Percentiles rank a stretch among this genome's conserved stretches.
These are phyloP conservation scores for Aethionema arabicum DNA, from an alignment of 345 rosid genomes.

Conservation along the genomic window DNA sequence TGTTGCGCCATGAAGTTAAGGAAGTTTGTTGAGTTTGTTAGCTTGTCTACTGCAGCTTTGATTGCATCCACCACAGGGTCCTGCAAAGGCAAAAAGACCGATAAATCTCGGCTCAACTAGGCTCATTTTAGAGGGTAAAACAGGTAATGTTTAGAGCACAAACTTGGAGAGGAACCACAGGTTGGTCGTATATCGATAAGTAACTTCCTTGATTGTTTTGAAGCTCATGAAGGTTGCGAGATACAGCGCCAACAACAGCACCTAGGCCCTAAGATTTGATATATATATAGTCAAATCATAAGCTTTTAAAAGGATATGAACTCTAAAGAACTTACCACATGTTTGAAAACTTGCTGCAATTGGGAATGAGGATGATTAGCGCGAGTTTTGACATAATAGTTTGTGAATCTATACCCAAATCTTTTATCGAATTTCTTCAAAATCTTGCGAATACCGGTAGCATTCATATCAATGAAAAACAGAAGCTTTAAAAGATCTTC, in stretches of 20 bases:
- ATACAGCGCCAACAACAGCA: conserved; percentile 95
- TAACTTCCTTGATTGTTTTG: conserved; percentile 91
- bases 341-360: conserved; percentile 93
- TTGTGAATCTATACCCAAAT: conserved; percentile 80
- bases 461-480: conserved; percentile 74
- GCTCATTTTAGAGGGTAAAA: neutral
- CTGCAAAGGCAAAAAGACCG: conserved; percentile 37
- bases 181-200: conserved; percentile 85
- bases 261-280: conserved; percentile 69
- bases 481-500: conserved; percentile 80
- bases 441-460: conserved; percentile 85
- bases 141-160: conserved; percentile 23
- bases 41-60: conserved; percentile 84
- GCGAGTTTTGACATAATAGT: conserved; percentile 90
- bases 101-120: conserved; percentile 9
- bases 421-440: conserved; percentile 94
- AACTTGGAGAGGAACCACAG: conserved; percentile 78
- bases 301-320: neutral
- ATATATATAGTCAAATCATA: neutral
- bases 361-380: conserved; percentile 98
- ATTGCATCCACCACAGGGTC: conserved; percentile 86
- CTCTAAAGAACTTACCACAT: conserved; percentile 64
- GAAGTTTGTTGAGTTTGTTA: conserved; percentile 81
- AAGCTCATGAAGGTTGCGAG: conserved; percentile 95
- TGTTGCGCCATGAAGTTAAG: conserved; percentile 88